Evolutionary conservation across 768 basidiomycete genomes (phyloP), one percentile per base, ranked within the genome.

Genomic region (Agaricus subrufescens): DNA sequence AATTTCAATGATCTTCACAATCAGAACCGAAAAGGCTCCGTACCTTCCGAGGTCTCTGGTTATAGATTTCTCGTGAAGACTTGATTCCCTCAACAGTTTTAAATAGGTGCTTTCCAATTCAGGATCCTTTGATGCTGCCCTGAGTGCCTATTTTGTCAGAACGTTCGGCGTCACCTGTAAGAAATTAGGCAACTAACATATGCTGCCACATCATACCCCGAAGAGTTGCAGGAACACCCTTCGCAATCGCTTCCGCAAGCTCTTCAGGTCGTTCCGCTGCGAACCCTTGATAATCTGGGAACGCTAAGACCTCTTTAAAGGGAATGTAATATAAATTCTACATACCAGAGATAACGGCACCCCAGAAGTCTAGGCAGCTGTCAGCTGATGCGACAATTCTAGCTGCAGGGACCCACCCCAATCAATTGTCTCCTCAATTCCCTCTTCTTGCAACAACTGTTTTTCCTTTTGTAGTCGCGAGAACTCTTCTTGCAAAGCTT

Each of bases 151-250:
- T 11, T 3, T 38, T 15, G 64, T 62, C 23, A 62, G 52, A 50
- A 58, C 43, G 31, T 19, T 27, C 29, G 31, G 39, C n/a, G 34
- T 40, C 26, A 34, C 52, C 38, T 50, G 34, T 55, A 58, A 43
- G 25, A 48, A 27, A 34, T 34, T 52, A 15, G 45, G 51, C 29
- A 6, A 56, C 51, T 61, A 74, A 91, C 94, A 96, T 97, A 67
- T 96, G 78, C 67, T 97, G 94, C 92, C 91, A 98, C 76, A 96
- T 85, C 86, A 98, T 96, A 47, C 94, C 94, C 50, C 94, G 83
- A 46, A 95, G 72, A 1, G 92, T 85, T 43, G 83, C 75, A 12
- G 97, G 97, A 40, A 99, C 93, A 3, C 97, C 97, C 58, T 78
- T 80, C 61, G 97, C 94, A 52, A 99, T 99, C 3, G 94, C 96